phyloP scores from a whole-genome alignment of 345 rosid genomes.

The Passiflora organensis region DNA sequence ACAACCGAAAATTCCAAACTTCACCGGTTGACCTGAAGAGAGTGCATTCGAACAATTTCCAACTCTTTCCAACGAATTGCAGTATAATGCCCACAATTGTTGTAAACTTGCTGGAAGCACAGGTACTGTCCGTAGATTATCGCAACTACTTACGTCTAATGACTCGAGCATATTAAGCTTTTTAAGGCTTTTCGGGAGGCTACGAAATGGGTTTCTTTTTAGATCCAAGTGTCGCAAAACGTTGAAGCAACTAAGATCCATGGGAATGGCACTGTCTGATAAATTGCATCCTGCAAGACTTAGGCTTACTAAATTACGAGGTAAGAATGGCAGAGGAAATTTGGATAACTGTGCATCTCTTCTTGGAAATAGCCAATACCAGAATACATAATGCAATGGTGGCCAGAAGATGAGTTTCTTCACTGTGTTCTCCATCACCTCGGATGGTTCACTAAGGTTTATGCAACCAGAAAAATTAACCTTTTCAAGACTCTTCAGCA shows the following conservation, averaged over 20 bases:
- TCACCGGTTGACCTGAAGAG: neutral
- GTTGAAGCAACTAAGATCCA: slow-evolving; percentile 1
- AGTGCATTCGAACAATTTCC: slow-evolving; percentile 2
- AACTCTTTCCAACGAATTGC: neutral
- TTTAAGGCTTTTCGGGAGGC: slow-evolving; percentile 8
- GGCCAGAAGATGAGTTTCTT: neutral
- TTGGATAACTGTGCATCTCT: slow-evolving; percentile 2
- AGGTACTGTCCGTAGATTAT: slow-evolving; percentile 6
- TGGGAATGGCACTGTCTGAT: slow-evolving; percentile 6
- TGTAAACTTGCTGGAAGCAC: slow-evolving; percentile 12
- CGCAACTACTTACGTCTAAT: slow-evolving; percentile 9
- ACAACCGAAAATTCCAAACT: neutral
- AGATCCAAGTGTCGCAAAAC: slow-evolving; percentile 9
- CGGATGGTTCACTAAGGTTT: slow-evolving; percentile 6
- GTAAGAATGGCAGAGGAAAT: slow-evolving; percentile 7
- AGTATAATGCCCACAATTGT: neutral
- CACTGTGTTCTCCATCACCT: slow-evolving; percentile 3
- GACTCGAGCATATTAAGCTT: slow-evolving; percentile 9
- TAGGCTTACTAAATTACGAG: slow-evolving; percentile 7
- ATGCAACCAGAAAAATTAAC: slow-evolving; percentile 26
- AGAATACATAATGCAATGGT: slow-evolving; percentile 9
- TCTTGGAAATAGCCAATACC: slow-evolving; percentile 13
- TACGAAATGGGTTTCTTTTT: slow-evolving; percentile 11
- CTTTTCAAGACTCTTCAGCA: slow-evolving; percentile 12
- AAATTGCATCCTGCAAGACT: slow-evolving; percentile 17